Evolutionary conservation across 345 rosid species (phyloP), one percentile per base, ranked within the genome.

Genomic region (Murraya koenigii): DNA sequence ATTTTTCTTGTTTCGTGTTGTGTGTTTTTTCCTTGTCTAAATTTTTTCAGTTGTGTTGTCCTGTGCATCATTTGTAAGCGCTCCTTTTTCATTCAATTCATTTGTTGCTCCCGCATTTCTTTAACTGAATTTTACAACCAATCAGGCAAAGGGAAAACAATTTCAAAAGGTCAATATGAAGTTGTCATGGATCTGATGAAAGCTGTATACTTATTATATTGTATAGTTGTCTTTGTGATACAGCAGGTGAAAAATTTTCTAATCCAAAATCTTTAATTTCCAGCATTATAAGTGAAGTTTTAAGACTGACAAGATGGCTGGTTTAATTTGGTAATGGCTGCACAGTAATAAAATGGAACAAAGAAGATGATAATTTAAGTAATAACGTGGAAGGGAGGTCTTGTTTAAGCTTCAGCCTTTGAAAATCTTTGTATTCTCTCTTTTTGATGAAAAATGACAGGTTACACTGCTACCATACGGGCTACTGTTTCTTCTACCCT

Each of bases 1-100:
- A 39, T 79, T 70, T 52, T 69, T 66, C 39, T 66, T 52, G 35
- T 63, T 62, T 74, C 38, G n/a, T n/a, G n/a, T n/a, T n/a, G n/a
- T n/a, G n/a, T n/a, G n/a, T n/a, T n/a, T n/a, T n/a, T n/a, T n/a
- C n/a, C n/a, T n/a, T n/a, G n/a, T n/a, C n/a, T n/a, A 47, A 32
- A 64, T 64, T 54, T 73, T 28, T 47, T 22, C 52, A 14, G 15
- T 44, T 61, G 7, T 22, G 61, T 23, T 49, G 25, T 75, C 33
- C 11, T 17, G 64, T 64, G 11, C 15, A 33, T 64, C 4, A 75
- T 28, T 5, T n/a, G 23, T 25, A 66, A 75, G 35, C 62, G 35
- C 62, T 49, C 15, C 8, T 19, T 35, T 36, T 25, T 36, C 5
- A 3, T 22, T 22, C 19, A 4, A 32, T 19, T 71, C 33, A 20